phyloP scores from a whole-genome alignment of 1,284 basidiomycete species.

The Malassezia brasiliensis region DNA sequence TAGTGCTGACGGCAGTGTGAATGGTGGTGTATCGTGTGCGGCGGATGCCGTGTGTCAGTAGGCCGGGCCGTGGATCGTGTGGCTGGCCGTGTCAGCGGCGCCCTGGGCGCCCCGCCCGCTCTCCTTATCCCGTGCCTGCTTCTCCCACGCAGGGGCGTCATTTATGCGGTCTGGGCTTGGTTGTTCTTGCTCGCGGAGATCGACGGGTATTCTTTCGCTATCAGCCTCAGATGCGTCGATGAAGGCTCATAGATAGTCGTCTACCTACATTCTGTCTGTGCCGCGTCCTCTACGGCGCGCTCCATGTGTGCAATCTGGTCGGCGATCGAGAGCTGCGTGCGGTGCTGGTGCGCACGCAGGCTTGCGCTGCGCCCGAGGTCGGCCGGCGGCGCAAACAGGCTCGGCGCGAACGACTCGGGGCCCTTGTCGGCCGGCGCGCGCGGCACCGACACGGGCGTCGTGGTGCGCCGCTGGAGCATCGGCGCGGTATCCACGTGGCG shows the following conservation, averaged over 20 bases:
- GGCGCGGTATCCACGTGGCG: not conserved
- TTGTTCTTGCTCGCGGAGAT: conserved; percentile 19
- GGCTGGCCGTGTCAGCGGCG: no score
- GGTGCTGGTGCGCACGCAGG: not conserved
- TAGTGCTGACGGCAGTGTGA: no score
- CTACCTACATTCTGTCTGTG: conserved; percentile 9
- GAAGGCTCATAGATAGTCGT: conserved; percentile 23
- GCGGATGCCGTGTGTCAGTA: no score
- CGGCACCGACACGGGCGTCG: not conserved
- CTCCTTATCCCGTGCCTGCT: conserved; percentile 19
- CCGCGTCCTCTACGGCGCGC: conserved; percentile 7
- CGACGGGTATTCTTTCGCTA: conserved; percentile 20
- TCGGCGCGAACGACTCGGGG: not conserved
- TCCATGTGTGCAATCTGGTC: conserved; percentile 11
- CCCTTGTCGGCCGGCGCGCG: not conserved
- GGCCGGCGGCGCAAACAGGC: not conserved
- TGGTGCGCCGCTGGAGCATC: not conserved
- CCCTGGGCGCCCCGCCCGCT: conserved; percentile 6
- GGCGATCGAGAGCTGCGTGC: not conserved
- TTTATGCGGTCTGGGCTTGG: conserved; percentile 19
- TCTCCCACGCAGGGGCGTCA: conserved; percentile 13
- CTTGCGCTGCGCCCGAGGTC: not conserved
- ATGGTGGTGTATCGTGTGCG: no score
- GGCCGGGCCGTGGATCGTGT: no score
- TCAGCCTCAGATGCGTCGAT: conserved; percentile 21